Percentiles rank a stretch among this genome's conserved stretches.
These are phyloP conservation scores for Arbutus unedo DNA, from an alignment of 148 eudicot species.

Conservation along the genomic window DNA sequence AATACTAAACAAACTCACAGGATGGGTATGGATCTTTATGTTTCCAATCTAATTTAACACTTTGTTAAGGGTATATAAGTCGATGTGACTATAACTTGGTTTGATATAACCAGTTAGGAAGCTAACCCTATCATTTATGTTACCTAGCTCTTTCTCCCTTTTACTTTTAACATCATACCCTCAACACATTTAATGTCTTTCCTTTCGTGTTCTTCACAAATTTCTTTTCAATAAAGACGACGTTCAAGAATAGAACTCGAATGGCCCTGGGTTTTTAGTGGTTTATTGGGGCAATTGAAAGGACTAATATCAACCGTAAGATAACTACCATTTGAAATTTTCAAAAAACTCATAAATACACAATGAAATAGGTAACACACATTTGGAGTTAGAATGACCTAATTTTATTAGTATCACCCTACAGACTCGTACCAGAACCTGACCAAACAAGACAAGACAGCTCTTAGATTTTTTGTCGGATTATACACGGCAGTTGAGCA, in stretches of 20 bases:
- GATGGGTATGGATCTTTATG: not conserved
- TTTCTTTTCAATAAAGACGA: slow-evolving; percentile 8
- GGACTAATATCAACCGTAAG: not conserved
- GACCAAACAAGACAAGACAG: not conserved
- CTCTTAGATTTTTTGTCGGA: not conserved
- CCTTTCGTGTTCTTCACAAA: not conserved
- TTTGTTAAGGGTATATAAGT: not conserved
- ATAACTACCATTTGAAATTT: not conserved
- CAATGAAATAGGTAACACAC: not conserved
- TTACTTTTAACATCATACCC: not conserved
- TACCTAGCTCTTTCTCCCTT: not conserved
- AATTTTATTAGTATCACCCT: not conserved
- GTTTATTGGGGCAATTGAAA: not conserved
- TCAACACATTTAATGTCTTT: not conserved
- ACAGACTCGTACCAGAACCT: not conserved
- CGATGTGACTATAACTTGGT: not conserved
- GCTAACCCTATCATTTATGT: not conserved
- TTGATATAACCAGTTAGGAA: not conserved
- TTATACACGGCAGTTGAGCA: not conserved
- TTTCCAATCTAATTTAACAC: not conserved
- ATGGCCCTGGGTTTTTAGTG: not conserved
- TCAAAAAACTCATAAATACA: not conserved
- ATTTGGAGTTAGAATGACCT: not conserved
- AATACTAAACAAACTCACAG: not conserved
- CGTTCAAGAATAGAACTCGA: not conserved